A percentile compares a stretch with the other conserved stretches of the same genome.
phyloP scores from a whole-genome alignment of 2,329 filamentous ascomycete species.

The Aspergillus latus region DNA sequence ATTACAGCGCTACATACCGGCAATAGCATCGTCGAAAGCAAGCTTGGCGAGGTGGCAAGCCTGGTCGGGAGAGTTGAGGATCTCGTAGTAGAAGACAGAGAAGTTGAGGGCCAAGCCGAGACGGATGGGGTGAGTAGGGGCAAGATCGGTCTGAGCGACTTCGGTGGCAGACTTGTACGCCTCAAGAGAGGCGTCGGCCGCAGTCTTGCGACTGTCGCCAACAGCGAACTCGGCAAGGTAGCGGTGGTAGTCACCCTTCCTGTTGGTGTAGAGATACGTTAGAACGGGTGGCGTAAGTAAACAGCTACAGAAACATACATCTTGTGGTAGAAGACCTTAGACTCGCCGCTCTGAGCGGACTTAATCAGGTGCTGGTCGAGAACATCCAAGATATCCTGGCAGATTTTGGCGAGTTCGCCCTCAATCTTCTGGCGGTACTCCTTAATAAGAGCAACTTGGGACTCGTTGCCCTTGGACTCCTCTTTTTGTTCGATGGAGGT shows the following conservation, averaged over 20 bases:
- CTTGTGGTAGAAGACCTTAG: slow-evolving; percentile 99
- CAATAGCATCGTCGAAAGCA: slow-evolving; percentile 95
- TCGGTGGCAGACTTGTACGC: slow-evolving; percentile 95
- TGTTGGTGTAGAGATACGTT: slow-evolving; percentile 41
- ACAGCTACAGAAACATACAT: slow-evolving; percentile 61
- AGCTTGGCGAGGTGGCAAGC: slow-evolving; percentile 97
- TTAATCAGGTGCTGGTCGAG: slow-evolving; percentile 92
- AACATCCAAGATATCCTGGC: slow-evolving; percentile 93
- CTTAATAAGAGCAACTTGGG: slow-evolving; percentile 88
- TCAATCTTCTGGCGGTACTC: slow-evolving; percentile 99
- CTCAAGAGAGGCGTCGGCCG: slow-evolving; percentile 90
- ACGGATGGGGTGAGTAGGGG: slow-evolving; percentile 89
- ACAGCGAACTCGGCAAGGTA: slow-evolving; percentile 96
- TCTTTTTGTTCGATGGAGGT: slow-evolving; percentile 99
- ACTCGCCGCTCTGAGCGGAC: slow-evolving; percentile 91
- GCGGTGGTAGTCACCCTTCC: slow-evolving; percentile 99
- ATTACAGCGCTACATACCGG: slow-evolving; percentile 53
- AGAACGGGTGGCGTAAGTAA: slow-evolving; percentile 14
- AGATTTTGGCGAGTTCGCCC: slow-evolving; percentile 93
- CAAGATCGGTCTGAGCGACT: slow-evolving; percentile 83
- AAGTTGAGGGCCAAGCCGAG: slow-evolving; percentile 92
- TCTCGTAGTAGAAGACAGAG: slow-evolving; percentile 99
- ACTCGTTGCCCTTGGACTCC: slow-evolving; percentile 96
- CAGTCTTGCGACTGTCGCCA: slow-evolving; percentile 91
- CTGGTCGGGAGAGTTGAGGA: slow-evolving; percentile 96